Conservation (phyloP, 441 rosid genomes). For the Corymbia calophylla region DNA sequence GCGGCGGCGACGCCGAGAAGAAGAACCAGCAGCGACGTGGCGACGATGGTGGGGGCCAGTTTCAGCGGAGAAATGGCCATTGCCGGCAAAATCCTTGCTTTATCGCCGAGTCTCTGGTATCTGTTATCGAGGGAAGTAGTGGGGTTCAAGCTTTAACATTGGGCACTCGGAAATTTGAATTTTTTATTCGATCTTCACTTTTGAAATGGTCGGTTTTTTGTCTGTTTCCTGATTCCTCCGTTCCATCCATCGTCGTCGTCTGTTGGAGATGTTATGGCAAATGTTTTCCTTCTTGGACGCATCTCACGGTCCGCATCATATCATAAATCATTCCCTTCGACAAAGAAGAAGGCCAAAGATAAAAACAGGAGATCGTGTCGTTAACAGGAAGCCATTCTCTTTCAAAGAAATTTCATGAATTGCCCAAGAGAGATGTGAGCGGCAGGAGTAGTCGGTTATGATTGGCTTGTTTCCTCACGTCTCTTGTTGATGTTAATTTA, state of each 20-base stretch:
- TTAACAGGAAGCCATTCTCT: neutral
- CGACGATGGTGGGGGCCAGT: neutral
- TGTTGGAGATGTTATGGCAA: neutral
- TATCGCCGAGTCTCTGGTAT: neutral
- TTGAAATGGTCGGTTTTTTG: neutral
- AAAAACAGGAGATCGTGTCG: neutral
- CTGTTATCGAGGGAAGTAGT: neutral
- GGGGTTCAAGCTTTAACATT: neutral
- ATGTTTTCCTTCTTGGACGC: neutral
- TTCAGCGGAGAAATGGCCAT: neutral
- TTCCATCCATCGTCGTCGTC: neutral
- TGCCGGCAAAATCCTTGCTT: neutral
- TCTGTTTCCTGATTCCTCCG: neutral
- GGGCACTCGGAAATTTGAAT: neutral
- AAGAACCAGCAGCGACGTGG: neutral
- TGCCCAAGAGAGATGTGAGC: neutral
- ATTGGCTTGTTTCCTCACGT: neutral
- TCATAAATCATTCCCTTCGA: neutral
- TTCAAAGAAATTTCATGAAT: neutral
- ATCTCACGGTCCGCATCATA: neutral
- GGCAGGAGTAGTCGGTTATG: neutral
- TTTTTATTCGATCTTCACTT: neutral
- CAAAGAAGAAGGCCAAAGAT: neutral
- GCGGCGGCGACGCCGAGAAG: neutral
- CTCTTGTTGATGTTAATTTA: accelerated